These are phyloP conservation scores for Pseudodiploospora longispora DNA, from an alignment of 2,329 filamentous ascomycete species.

Conservation along the genomic window DNA sequence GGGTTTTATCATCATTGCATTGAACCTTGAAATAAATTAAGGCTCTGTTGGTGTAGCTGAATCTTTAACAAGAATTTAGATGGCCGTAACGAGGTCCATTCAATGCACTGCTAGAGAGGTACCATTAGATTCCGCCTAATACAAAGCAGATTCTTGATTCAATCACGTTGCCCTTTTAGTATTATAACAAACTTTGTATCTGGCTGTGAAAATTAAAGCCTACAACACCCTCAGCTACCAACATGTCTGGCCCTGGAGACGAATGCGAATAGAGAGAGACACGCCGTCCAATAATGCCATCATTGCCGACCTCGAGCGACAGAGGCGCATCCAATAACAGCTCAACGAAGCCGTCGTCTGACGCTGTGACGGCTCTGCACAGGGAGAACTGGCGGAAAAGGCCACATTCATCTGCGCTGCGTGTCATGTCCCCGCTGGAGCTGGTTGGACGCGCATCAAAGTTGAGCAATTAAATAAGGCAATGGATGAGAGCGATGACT, in stretches of 20 bases:
- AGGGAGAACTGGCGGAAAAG: conserved; percentile 32
- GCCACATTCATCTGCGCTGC: conserved; percentile 31
- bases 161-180: too few relatives aligned
- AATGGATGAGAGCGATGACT: not conserved
- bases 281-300: conserved; percentile 41
- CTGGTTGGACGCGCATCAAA: conserved; percentile 12
- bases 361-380: conserved; percentile 7
- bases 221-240: conserved; percentile 41
- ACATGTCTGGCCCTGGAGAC: conserved; percentile 15
- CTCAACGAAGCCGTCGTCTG: conserved; percentile 20
- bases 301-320: conserved; percentile 34
- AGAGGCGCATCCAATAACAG: conserved; percentile 29
- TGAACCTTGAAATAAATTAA: too few relatives aligned
- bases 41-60: too few relatives aligned
- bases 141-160: too few relatives aligned
- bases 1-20: too few relatives aligned
- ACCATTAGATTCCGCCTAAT: too few relatives aligned
- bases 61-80: too few relatives aligned
- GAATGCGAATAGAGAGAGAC: conserved; percentile 31
- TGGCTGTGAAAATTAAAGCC: conserved; percentile 34
- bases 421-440: conserved; percentile 35
- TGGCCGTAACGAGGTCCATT: too few relatives aligned
- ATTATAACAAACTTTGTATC: too few relatives aligned
- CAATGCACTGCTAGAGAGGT: too few relatives aligned
- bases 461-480: too few relatives aligned